phyloP scores from a whole-genome alignment of 768 basidiomycete species.

The Collybiopsis luxurians region DNA sequence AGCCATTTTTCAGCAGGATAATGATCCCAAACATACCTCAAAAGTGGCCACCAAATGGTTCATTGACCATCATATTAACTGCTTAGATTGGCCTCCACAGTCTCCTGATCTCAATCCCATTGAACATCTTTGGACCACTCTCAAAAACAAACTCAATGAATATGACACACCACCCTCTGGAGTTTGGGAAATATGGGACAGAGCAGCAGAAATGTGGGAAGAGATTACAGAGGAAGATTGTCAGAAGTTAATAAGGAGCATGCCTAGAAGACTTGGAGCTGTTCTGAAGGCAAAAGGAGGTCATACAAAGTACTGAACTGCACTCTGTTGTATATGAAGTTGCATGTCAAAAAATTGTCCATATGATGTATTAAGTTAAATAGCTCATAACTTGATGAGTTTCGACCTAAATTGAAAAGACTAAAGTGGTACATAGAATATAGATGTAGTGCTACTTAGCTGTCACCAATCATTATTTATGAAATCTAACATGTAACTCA shows the following conservation, averaged over 20 bases:
- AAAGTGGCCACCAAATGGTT: constrained; percentile 14
- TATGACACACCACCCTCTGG: constrained; percentile 9
- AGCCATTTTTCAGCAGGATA: constrained; percentile 18
- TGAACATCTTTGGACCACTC: constrained; percentile 12
- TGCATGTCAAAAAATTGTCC: not conserved
- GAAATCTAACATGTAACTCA: not conserved
- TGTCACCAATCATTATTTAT: not conserved
- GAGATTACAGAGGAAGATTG: constrained; percentile 5
- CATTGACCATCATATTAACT: constrained; percentile 10
- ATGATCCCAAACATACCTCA: constrained; percentile 16
- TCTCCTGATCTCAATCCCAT: constrained; percentile 17
- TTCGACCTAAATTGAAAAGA: not conserved
- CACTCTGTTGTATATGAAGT: not conserved
- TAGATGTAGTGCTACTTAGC: not conserved
- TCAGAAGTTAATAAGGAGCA: constrained; percentile 14
- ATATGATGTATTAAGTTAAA: not conserved
- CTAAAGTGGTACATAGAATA: not conserved
- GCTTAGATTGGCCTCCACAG: constrained; percentile 14
- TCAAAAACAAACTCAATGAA: constrained; percentile 9
- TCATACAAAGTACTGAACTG: not conserved
- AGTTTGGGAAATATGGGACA: constrained; percentile 9
- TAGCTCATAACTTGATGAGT: not conserved
- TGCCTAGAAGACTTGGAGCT: constrained; percentile 17
- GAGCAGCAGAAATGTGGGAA: too few relatives aligned
- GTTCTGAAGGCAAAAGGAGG: too few relatives aligned